phyloP scores from a whole-genome alignment of 2,329 filamentous ascomycete genomes.

The Macrophomina tecta region DNA sequence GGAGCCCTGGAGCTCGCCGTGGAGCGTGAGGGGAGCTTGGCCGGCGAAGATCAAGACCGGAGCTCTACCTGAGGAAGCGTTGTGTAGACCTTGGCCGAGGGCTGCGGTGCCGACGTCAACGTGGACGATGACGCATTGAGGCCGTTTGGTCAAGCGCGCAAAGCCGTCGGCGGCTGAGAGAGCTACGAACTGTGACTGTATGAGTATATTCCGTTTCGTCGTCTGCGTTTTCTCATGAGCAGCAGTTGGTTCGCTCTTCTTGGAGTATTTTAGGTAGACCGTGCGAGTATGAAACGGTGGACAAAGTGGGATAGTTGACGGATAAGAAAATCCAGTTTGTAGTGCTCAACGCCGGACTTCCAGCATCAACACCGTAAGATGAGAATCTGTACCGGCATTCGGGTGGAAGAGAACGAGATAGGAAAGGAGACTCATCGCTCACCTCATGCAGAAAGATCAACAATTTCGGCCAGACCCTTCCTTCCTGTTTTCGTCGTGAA shows the following conservation, averaged over 20 bases:
- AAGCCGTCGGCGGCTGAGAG: constrained; percentile 38
- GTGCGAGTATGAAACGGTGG: no score
- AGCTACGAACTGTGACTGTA: constrained; percentile 33
- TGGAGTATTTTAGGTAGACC: no score
- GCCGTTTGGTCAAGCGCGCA: constrained; percentile 65
- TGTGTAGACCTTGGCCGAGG: constrained; percentile 74
- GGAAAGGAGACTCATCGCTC: neutral
- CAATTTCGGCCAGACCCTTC: neutral
- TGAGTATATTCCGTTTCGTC: neutral
- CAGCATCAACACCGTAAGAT: no score
- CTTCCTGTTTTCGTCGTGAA: neutral
- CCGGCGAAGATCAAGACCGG: constrained; percentile 54
- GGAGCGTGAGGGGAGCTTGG: constrained; percentile 52
- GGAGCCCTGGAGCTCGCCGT: constrained; percentile 49
- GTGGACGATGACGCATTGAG: constrained; percentile 79
- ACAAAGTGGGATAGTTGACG: no score
- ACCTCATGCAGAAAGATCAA: constrained; percentile 23
- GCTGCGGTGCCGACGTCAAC: constrained; percentile 81
- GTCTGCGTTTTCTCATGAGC: no score
- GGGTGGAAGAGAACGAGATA: neutral
- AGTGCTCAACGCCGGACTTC: no score
- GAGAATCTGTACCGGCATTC: no score
- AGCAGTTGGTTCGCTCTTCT: no score
- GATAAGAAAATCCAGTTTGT: no score
- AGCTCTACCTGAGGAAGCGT: constrained; percentile 45